Evolutionary conservation across 768 basidiomycete genomes (phyloP).

Genomic region (Boletus coccyginus): DNA sequence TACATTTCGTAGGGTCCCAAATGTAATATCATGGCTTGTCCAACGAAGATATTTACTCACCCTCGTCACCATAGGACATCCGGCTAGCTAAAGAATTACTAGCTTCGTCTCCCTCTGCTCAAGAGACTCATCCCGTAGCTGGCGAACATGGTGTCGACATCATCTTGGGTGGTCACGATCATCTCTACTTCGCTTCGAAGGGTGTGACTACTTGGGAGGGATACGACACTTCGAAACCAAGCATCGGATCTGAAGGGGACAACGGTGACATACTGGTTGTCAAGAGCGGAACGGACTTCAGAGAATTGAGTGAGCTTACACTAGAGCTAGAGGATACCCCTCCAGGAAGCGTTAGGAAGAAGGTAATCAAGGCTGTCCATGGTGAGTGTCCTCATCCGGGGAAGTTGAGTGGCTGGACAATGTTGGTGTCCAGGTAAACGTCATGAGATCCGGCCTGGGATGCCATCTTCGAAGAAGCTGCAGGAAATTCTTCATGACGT

Average conservation of each 20-base stretch:
- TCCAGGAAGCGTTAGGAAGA: slow-evolving; percentile 58
- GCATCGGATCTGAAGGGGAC: slow-evolving; percentile 71
- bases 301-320: slow-evolving; percentile 74
- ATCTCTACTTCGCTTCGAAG: slow-evolving; percentile 70
- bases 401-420: background rate
- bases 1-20: slow-evolving; percentile 23
- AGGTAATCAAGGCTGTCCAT: slow-evolving; percentile 57
- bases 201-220: slow-evolving; percentile 67
- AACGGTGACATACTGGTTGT: slow-evolving; percentile 67
- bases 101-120: slow-evolving; percentile 56
- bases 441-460: slow-evolving; percentile 58
- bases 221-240: slow-evolving; percentile 48
- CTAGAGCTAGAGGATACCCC: slow-evolving; percentile 62
- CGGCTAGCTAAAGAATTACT: slow-evolving; percentile 61
- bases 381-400: slow-evolving; percentile 39
- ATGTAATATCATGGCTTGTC: slow-evolving; percentile 18
- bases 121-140: slow-evolving; percentile 40
- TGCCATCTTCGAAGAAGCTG: slow-evolving; percentile 54
- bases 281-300: slow-evolving; percentile 90
- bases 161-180: slow-evolving; percentile 87
- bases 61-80: slow-evolving; percentile 52
- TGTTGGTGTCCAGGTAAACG: slow-evolving; percentile 52
- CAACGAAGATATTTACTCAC: slow-evolving; percentile 9
- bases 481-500: slow-evolving; percentile 57
- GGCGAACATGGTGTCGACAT: slow-evolving; percentile 76